Evolutionary conservation across 73 alveolate genomes (phyloP), one percentile per base, ranked within the genome.

Genomic region (Paramecium bursaria): DNA sequence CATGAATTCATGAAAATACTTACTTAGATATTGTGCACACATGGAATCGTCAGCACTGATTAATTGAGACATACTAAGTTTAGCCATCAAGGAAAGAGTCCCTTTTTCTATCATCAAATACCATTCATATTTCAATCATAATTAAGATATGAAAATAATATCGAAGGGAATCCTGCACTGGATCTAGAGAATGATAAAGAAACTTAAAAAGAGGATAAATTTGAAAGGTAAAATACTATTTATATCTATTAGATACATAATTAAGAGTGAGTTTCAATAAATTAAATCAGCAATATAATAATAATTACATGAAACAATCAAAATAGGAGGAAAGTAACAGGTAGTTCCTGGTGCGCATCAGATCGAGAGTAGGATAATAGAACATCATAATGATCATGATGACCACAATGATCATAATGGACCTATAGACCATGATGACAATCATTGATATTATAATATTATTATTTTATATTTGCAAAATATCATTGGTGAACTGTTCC

Each of bases 1-100:
- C 22, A 67, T 35, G 82, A 67, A 67, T 67, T 67, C 33, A 39
- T 67, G 21, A 67, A 67, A 17, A 47, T 67, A 10, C 27, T 67
- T 4, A 57, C 82, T 21, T 67, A 67, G 44, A 42, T 67, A 5
- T 47, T 67, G 9, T 67, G 82, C 27, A 33, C 82, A 39, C 82
- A 67, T 42, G 82, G 82, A 4, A 33, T 67, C 5, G 55, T 67
- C 15, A 67, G 82, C 44, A 25, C 33, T 35, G 53, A 67, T 15
- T 42, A 67, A 67, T 67, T 67, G 21, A 42, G 82, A 67, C 50
- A 67, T 17, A 67, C 44, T 21, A 67, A 67, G 44, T 67, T 67
- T 67, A 67, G 55, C 44, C 55, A 67, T 67, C 35, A 25, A 39
- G 82, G 82, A 7, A 2, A 67, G 19, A 67, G 82, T 67, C 82